Evolutionary conservation across 2,329 filamentous ascomycete genomes (phyloP).

Genomic region (Beauveria pseudobassiana): DNA sequence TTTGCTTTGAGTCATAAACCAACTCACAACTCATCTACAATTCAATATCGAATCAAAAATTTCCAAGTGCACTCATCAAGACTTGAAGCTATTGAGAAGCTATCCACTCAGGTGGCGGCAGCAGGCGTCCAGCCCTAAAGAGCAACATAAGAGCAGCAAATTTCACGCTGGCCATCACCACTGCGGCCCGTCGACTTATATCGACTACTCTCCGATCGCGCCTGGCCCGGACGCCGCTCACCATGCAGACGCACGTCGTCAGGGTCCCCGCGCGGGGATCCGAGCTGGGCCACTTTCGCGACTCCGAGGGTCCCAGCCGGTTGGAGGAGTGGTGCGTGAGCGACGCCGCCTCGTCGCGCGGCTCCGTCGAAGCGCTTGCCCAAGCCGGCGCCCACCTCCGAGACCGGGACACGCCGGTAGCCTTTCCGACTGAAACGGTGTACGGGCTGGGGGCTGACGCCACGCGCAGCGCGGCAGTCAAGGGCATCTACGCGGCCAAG

Average conservation of each 20-base stretch:
- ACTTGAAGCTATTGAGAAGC: background rate
- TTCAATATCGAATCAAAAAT: background rate
- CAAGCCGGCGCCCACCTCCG: conserved; percentile 61
- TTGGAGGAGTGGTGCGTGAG: conserved; percentile 37
- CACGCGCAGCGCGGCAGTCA: conserved; percentile 73
- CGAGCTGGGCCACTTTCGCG: conserved; percentile 27
- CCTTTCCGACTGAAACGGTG: conserved; percentile 95
- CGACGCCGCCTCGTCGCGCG: conserved; percentile 18
- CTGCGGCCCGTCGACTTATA: conserved; percentile 9
- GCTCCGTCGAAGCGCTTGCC: conserved; percentile 38
- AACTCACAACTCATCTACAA: background rate
- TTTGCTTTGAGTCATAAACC: conserved; percentile 8
- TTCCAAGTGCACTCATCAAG: background rate
- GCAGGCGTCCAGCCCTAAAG: background rate
- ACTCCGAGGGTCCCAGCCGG: conserved; percentile 20
- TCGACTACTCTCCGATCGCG: conserved; percentile 9
- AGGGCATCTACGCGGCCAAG: conserved; percentile 89
- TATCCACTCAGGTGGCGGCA: background rate
- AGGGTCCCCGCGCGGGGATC: conserved; percentile 24
- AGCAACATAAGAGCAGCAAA: background rate
- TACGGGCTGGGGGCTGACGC: conserved; percentile 97
- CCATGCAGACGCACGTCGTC: conserved; percentile 35
- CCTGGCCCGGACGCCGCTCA: conserved; percentile 1
- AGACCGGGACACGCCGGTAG: conserved; percentile 67
- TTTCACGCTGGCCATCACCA: conserved; percentile 8